These are phyloP conservation scores for Pyrenopolyporus hunteri DNA, from an alignment of 495 filamentous ascomycete genomes.

Conservation along the genomic window DNA sequence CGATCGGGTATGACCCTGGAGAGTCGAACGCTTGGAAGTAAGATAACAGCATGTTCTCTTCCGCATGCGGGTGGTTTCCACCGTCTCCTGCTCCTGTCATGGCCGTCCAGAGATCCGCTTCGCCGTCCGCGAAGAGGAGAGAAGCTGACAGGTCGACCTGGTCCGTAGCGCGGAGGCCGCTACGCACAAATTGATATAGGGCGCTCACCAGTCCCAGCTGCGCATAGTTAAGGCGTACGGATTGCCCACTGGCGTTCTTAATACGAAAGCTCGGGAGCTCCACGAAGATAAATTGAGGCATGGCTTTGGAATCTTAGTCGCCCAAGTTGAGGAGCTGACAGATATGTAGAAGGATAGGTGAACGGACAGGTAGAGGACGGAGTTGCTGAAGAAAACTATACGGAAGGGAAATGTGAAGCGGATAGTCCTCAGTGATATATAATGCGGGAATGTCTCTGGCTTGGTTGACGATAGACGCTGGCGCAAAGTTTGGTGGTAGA, in stretches of 20 bases:
- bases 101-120: slow-evolving; percentile 40
- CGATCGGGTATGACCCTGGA: slow-evolving; percentile 39
- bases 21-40: slow-evolving; percentile 45
- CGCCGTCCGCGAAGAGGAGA: slow-evolving; percentile 39
- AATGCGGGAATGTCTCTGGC: neutral
- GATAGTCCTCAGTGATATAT: slow-evolving; percentile 1
- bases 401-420: neutral
- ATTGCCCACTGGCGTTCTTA: slow-evolving; percentile 34
- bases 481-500: slow-evolving; percentile 10
- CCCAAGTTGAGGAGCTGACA: neutral
- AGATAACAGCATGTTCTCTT: slow-evolving; percentile 39
- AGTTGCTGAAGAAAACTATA: neutral
- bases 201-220: slow-evolving; percentile 34
- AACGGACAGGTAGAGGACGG: neutral
- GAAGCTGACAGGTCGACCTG: slow-evolving; percentile 34
- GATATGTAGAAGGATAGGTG: too few relatives aligned
- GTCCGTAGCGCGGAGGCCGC: slow-evolving; percentile 27
- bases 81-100: slow-evolving; percentile 17
- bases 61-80: slow-evolving; percentile 33
- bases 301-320: neutral
- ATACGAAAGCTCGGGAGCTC: slow-evolving; percentile 42
- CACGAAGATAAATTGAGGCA: slow-evolving; percentile 42
- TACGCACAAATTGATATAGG: slow-evolving; percentile 36
- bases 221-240: slow-evolving; percentile 26
- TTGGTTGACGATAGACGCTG: neutral